Percentiles rank a stretch among this genome's conserved stretches.
Evolutionary conservation across 257 asterid genomes (phyloP).

Genomic region (Misopates orontium): DNA sequence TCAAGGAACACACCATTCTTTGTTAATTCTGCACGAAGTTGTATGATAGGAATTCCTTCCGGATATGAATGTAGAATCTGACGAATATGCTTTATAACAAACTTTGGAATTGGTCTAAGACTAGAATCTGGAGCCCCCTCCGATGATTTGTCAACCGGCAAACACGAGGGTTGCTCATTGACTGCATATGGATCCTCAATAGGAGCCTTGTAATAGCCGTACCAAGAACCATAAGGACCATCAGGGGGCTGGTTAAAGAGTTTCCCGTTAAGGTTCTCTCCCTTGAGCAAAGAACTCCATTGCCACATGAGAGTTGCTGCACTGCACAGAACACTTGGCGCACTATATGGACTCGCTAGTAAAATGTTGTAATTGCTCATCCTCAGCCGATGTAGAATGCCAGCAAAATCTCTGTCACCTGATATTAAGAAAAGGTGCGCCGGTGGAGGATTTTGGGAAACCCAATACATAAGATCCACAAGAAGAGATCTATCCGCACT

Average conservation of each 20-base stretch:
- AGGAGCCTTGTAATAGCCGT: conserved; percentile 73
- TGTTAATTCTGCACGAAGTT: conserved; percentile 58
- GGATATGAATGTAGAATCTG: conserved; percentile 54
- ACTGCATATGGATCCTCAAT: conserved; percentile 71
- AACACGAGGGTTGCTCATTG: conserved; percentile 41
- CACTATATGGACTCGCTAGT: conserved; percentile 64
- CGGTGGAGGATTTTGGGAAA: conserved; percentile 95
- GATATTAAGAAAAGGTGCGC: conserved; percentile 87
- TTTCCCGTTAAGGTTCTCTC: conserved; percentile 72
- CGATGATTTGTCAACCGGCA: conserved; percentile 34
- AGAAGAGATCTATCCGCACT: conserved; percentile 94
- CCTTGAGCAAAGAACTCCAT: conserved; percentile 76
- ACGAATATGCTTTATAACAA: conserved; percentile 48
- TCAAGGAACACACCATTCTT: conserved; percentile 50
- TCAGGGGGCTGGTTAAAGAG: conserved; percentile 95
- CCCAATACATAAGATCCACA: conserved; percentile 91
- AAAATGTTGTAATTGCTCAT: conserved; percentile 88
- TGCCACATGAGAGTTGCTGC: conserved; percentile 98
- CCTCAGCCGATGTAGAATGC: conserved; percentile 73
- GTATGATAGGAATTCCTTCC: conserved; percentile 55
- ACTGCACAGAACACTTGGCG: conserved; percentile 74
- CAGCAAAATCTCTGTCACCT: conserved; percentile 86
- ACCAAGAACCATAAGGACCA: conserved; percentile 87
- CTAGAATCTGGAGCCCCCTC: conserved; percentile 48
- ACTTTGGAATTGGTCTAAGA: conserved; percentile 59